These are phyloP conservation scores for Fusarium torreyae DNA, from an alignment of 2,329 filamentous ascomycete genomes.

Conservation along the genomic window DNA sequence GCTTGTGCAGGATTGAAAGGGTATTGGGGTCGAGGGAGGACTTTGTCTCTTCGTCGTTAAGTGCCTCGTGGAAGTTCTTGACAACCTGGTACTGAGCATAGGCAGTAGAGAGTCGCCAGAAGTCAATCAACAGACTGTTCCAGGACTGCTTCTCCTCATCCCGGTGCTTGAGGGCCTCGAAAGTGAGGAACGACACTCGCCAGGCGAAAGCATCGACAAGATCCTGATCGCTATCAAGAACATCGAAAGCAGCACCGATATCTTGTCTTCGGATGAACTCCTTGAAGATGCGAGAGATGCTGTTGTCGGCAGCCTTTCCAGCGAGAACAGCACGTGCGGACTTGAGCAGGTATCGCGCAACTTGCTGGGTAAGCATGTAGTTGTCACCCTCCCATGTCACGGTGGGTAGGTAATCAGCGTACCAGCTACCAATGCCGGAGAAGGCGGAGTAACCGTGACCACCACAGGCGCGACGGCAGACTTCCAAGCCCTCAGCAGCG, in stretches of 20 bases:
- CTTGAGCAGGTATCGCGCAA: slow-evolving; percentile 83
- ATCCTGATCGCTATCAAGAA: slow-evolving; percentile 78
- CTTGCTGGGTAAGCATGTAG: slow-evolving; percentile 87
- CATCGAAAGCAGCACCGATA: slow-evolving; percentile 80
- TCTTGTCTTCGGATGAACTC: slow-evolving; percentile 76
- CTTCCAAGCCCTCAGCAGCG: slow-evolving; percentile 81
- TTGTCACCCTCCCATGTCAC: slow-evolving; percentile 84
- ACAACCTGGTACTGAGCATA: slow-evolving; percentile 84
- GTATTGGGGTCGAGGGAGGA: slow-evolving; percentile 71
- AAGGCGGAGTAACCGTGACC: slow-evolving; percentile 84
- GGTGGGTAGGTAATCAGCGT: slow-evolving; percentile 81
- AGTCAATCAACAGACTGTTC: slow-evolving; percentile 84
- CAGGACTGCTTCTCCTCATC: slow-evolving; percentile 82
- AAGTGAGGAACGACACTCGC: slow-evolving; percentile 81
- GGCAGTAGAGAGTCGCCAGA: slow-evolving; percentile 81
- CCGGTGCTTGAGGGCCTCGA: slow-evolving; percentile 81
- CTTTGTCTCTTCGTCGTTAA: slow-evolving; percentile 62
- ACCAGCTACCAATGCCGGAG: slow-evolving; percentile 82
- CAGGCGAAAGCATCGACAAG: slow-evolving; percentile 82
- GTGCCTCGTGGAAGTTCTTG: slow-evolving; percentile 75
- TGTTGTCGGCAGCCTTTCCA: slow-evolving; percentile 64
- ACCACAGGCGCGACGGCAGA: slow-evolving; percentile 81
- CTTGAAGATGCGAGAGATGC: slow-evolving; percentile 69
- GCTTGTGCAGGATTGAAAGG: slow-evolving; percentile 73
- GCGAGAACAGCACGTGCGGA: slow-evolving; percentile 79